Evolutionary conservation across 768 basidiomycete genomes (phyloP).

Genomic region (Boletus eberwhitei): DNA sequence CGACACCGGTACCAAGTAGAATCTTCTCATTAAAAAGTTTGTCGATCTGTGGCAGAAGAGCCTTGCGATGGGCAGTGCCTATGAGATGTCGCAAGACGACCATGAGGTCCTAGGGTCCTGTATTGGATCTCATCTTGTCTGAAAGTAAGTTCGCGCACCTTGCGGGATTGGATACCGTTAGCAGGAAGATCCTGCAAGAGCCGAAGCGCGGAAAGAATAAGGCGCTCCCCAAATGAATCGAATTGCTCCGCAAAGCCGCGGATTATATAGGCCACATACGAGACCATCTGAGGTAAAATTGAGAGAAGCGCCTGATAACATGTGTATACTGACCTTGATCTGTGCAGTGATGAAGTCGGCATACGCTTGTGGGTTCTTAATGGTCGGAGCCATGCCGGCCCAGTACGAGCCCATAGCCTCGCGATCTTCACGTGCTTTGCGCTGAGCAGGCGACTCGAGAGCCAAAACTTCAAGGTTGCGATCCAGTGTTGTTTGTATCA

Average conservation of each 20-base stretch:
- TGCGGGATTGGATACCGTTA: slow-evolving; percentile 76
- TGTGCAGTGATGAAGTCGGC: slow-evolving; percentile 84
- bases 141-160: slow-evolving; percentile 42
- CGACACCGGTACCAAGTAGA: slow-evolving; percentile 78
- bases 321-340: slow-evolving; percentile 62
- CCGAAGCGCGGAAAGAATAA: slow-evolving; percentile 79
- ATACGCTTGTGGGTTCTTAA: slow-evolving; percentile 72
- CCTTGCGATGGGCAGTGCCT: slow-evolving; percentile 70
- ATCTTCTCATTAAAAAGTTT: slow-evolving; percentile 90
- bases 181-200: slow-evolving; percentile 91
- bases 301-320: background rate
- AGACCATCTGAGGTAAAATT: slow-evolving; percentile 62
- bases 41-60: slow-evolving; percentile 79
- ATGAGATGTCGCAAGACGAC: slow-evolving; percentile 90
- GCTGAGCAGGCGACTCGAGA: slow-evolving; percentile 79
- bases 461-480: slow-evolving; percentile 79
- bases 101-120: slow-evolving; percentile 69
- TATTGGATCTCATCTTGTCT: background rate
- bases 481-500: slow-evolving; percentile 66
- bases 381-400: slow-evolving; percentile 75
- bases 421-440: slow-evolving; percentile 68
- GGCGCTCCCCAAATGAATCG: slow-evolving; percentile 72
- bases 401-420: slow-evolving; percentile 82
- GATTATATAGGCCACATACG: slow-evolving; percentile 87
- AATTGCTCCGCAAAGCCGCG: slow-evolving; percentile 63